A percentile compares a stretch with the other conserved stretches of the same genome.
These are phyloP conservation scores for Noccaea bulbosa DNA, from an alignment of 345 rosid species.

Conservation along the genomic window DNA sequence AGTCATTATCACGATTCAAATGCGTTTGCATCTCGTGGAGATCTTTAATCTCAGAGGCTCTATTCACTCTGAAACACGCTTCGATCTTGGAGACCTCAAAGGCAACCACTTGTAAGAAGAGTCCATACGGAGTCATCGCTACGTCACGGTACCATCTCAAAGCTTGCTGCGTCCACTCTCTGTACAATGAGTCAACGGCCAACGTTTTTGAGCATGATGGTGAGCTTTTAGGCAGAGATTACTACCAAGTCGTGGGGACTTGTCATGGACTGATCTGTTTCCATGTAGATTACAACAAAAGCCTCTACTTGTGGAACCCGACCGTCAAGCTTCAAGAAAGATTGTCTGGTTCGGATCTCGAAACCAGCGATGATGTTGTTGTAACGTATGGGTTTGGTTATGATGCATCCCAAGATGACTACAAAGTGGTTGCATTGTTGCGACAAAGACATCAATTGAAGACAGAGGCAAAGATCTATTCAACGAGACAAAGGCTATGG, in stretches of 20 bases:
- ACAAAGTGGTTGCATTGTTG: slow-evolving; percentile 40
- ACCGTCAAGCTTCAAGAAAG: slow-evolving; percentile 35
- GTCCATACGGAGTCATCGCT: slow-evolving; percentile 29
- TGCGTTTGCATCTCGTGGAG: slow-evolving; percentile 45
- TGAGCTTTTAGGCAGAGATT: slow-evolving; percentile 45
- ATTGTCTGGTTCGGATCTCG: slow-evolving; percentile 37
- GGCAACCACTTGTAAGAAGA: slow-evolving; percentile 26
- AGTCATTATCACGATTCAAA: slow-evolving; percentile 40
- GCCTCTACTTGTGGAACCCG: slow-evolving; percentile 50
- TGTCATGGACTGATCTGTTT: slow-evolving; percentile 50
- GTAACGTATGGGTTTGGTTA: slow-evolving; percentile 48
- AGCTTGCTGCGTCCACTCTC: slow-evolving; percentile 41
- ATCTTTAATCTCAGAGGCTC: slow-evolving; percentile 34
- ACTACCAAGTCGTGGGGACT: slow-evolving; percentile 47
- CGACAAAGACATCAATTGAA: slow-evolving; percentile 22
- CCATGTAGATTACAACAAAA: slow-evolving; percentile 32
- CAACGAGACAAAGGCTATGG: slow-evolving; percentile 42
- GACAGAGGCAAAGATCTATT: slow-evolving; percentile 29
- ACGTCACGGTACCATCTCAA: slow-evolving; percentile 39
- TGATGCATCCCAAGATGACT: slow-evolving; percentile 40
- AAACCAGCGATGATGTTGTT: slow-evolving; percentile 18
- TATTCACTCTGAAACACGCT: slow-evolving; percentile 41
- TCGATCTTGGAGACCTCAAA: slow-evolving; percentile 25
- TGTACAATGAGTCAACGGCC: slow-evolving; percentile 28
- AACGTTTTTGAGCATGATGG: slow-evolving; percentile 30